These are phyloP conservation scores for Arabidopsis arenosa DNA, from an alignment of 345 rosid species.

Conservation along the genomic window DNA sequence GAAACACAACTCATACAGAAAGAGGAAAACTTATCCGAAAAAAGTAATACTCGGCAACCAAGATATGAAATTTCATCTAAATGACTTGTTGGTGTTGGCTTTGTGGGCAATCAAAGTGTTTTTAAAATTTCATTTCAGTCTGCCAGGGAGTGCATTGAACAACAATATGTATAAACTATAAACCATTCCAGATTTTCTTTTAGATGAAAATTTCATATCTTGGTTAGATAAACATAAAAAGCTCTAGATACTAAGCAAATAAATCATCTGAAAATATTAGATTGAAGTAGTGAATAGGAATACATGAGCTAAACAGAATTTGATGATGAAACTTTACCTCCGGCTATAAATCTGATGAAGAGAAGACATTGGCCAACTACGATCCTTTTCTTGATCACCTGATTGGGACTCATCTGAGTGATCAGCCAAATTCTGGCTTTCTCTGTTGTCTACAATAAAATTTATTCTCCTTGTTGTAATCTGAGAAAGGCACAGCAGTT, in stretches of 20 bases:
- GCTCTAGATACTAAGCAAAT: neutral
- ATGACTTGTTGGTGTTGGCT: conserved; percentile 2
- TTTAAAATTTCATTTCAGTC: conserved; percentile 8
- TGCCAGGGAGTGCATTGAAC: conserved; percentile 4
- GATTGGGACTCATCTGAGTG: conserved; percentile 54
- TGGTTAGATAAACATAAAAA: conserved; percentile 10
- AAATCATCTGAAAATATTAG: conserved; percentile 26
- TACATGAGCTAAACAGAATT: conserved; percentile 20
- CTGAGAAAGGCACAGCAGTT: conserved; percentile 52
- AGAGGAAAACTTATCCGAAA: conserved; percentile 20
- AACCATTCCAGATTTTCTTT: conserved; percentile 13
- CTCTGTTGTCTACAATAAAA: conserved; percentile 77
- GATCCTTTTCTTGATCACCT: conserved; percentile 72
- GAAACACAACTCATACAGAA: conserved; percentile 25
- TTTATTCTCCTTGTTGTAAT: conserved; percentile 89
- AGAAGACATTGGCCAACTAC: conserved; percentile 83
- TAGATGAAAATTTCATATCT: conserved; percentile 5
- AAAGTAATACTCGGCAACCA: neutral
- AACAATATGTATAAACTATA: conserved; percentile 2
- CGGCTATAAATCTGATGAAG: conserved; percentile 97
- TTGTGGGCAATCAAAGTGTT: conserved; percentile 5
- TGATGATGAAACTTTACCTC: conserved; percentile 57
- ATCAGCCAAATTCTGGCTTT: conserved; percentile 47
- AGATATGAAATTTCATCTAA: neutral
- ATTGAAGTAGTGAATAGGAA: conserved; percentile 6